phyloP scores from a whole-genome alignment of 2,329 filamentous ascomycete species.

The Xylaria sp. region DNA sequence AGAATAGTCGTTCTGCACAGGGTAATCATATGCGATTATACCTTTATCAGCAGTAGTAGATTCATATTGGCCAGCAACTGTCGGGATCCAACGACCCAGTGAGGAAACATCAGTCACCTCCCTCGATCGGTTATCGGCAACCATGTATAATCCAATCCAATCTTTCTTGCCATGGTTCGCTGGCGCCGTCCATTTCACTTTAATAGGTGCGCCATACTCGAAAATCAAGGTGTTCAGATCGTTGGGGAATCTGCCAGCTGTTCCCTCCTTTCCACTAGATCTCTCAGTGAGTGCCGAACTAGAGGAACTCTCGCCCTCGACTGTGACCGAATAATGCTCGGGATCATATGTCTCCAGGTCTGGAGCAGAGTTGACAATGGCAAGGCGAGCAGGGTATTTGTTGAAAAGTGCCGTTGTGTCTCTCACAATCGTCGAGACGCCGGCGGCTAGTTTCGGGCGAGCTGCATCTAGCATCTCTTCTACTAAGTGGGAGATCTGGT shows the following conservation, averaged over 20 bases:
- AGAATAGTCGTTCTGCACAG: slow-evolving; percentile 62
- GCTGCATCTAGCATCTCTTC: slow-evolving; percentile 91
- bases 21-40: slow-evolving; percentile 75
- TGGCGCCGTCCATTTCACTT: slow-evolving; percentile 90
- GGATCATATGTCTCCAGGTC: slow-evolving; percentile 84
- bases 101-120: slow-evolving; percentile 86
- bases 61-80: slow-evolving; percentile 80
- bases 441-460: slow-evolving; percentile 84
- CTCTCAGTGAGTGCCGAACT: slow-evolving; percentile 65
- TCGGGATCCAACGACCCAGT: slow-evolving; percentile 89
- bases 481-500: slow-evolving; percentile 87
- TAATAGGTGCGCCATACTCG: slow-evolving; percentile 90
- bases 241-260: slow-evolving; percentile 73
- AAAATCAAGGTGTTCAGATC: slow-evolving; percentile 80
- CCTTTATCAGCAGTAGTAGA: slow-evolving; percentile 78
- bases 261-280: slow-evolving; percentile 78
- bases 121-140: slow-evolving; percentile 89
- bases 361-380: slow-evolving; percentile 80
- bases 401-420: slow-evolving; percentile 91
- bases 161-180: slow-evolving; percentile 88
- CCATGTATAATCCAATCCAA: slow-evolving; percentile 96
- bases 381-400: slow-evolving; percentile 86
- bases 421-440: slow-evolving; percentile 86
- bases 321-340: slow-evolving; percentile 80
- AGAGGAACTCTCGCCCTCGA: slow-evolving; percentile 73